Evolutionary conservation across 2,329 filamentous ascomycete genomes (phyloP), one percentile per base, ranked within the genome.

Genomic region (Phaeosphaeria sp.): DNA sequence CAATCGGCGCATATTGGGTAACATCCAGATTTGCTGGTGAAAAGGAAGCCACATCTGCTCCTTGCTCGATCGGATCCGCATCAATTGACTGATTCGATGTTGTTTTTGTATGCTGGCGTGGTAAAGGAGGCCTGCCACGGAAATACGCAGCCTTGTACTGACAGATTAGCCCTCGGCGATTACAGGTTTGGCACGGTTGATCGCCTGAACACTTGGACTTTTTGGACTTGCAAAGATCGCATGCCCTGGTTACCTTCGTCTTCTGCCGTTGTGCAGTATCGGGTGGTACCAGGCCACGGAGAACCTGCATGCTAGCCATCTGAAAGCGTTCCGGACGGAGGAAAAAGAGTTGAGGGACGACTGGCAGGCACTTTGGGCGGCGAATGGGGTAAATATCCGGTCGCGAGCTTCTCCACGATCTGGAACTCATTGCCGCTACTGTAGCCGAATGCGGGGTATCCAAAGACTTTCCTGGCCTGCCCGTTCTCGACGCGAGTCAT

Each of bases 201-300:
- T 64, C 66, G 18, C 71, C 69, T 0, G 68, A 69, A 25, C 71
- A 74, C 50, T 71, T 72, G 2, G 64, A 62, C 51, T 74, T 74
- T 48, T 66, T 73, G 40, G 63, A 42, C 49, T 74, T 74, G 66
- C 72, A 74, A 9, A 63, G 51, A 40, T 74, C 68, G 60, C 72
- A 74, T 9, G 71, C 72, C 5, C 72, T 53, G 13, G 66, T 73
- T 1, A 73, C 72, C 51, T 73, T 74, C 2, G 60, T 53, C 36
- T 63, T 63, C 33, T 66, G 63, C 17, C 59, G 25, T 15, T 17
- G n/a, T 15, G 30, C 3, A 13, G 30, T 13, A 3, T 36, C 30
- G 30, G 30, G 30, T 36, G 30, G 3, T 13, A 13, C 15, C 15
- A 36, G 30, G 15, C 30, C 30, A 36, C 30, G 30, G 30, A 36